Percentiles rank a stretch among this genome's conserved stretches.
Evolutionary conservation across 805 yeast species (phyloP).

Genomic region (Saturnispora diversa): DNA sequence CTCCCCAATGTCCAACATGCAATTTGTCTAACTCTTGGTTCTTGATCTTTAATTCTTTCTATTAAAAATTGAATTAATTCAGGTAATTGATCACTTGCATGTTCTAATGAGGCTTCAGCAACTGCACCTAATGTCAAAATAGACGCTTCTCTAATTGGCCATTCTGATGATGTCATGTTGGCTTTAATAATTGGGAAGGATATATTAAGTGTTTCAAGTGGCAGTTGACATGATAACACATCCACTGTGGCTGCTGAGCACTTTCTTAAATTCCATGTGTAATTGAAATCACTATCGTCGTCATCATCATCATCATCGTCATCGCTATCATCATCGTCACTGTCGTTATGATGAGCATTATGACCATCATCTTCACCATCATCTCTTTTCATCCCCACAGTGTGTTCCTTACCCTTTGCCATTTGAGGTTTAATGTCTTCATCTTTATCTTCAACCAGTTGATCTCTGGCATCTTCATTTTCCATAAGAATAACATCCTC

Average conservation of each 20-base stretch:
- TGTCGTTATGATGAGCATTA: constrained; percentile 16
- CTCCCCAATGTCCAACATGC: constrained; percentile 94
- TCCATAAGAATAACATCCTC: constrained; percentile 63
- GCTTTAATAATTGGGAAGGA: constrained; percentile 71
- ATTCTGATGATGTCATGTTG: constrained; percentile 57
- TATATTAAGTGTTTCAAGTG: constrained; percentile 56
- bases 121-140: constrained; percentile 93
- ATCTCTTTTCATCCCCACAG: constrained; percentile 19
- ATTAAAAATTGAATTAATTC: constrained; percentile 77
- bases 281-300: constrained; percentile 56
- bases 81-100: constrained; percentile 65
- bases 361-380: constrained; percentile 4
- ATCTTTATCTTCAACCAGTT: constrained; percentile 71
- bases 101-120: constrained; percentile 77
- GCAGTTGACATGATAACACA: constrained; percentile 58
- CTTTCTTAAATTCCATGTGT: constrained; percentile 86
- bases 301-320: constrained; percentile 68
- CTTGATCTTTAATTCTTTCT: constrained; percentile 62
- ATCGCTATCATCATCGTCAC: constrained; percentile 34
- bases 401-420: constrained; percentile 53
- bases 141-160: constrained; percentile 92
- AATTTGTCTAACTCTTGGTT: constrained; percentile 85
- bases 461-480: constrained; percentile 62
- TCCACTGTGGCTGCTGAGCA: constrained; percentile 94
- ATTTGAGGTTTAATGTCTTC: constrained; percentile 83